These are phyloP conservation scores for Paecilomyces dactylethromorphus DNA, from an alignment of 2,329 filamentous ascomycete species.

Conservation along the genomic window DNA sequence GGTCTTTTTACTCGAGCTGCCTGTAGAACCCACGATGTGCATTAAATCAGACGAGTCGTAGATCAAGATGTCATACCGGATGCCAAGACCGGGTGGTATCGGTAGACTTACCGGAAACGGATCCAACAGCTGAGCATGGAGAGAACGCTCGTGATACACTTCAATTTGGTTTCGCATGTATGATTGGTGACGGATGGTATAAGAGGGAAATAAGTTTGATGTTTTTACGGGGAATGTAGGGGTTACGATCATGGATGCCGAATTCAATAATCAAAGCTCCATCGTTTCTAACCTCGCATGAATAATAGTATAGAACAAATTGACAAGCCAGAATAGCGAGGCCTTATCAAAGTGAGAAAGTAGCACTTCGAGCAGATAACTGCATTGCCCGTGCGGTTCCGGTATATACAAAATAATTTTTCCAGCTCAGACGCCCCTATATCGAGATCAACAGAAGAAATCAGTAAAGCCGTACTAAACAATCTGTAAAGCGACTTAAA, in stretches of 20 bases:
- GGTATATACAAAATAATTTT: not conserved
- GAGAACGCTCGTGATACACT: not conserved
- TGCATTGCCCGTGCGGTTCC: not conserved
- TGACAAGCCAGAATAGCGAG: too few relatives aligned
- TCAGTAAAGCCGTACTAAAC: not conserved
- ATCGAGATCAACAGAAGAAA: not conserved
- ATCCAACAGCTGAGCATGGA: not conserved
- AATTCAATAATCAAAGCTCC: too few relatives aligned
- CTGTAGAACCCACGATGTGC: not conserved
- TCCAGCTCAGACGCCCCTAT: not conserved
- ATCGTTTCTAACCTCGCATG: too few relatives aligned
- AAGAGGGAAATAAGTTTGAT: too few relatives aligned
- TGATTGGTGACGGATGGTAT: too few relatives aligned
- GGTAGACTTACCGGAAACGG: not conserved
- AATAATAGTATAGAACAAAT: too few relatives aligned
- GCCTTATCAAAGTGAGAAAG: too few relatives aligned
- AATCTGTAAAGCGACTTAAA: not conserved
- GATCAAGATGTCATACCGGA: not conserved
- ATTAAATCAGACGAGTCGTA: not conserved
- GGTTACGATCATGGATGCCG: too few relatives aligned
- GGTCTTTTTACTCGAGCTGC: not conserved
- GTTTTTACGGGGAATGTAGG: too few relatives aligned
- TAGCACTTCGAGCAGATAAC: too few relatives aligned
- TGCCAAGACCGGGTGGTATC: not conserved
- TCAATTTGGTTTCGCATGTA: too few relatives aligned